Evolutionary conservation across 148 eudicot species (phyloP).

Genomic region (Arbutus unedo): DNA sequence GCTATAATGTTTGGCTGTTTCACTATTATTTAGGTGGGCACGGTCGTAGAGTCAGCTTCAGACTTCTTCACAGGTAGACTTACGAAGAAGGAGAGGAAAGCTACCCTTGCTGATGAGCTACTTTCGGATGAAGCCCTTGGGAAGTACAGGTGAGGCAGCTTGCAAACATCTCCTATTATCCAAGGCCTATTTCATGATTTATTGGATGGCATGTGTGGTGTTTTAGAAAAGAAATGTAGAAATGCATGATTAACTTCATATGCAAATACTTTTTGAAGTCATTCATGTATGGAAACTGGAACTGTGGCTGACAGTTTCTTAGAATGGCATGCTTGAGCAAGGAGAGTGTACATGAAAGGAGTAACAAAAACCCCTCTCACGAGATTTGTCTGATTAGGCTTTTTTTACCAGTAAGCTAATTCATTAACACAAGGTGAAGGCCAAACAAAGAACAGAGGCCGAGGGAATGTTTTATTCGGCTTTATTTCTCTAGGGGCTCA

Average conservation of each 20-base stretch:
- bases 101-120: constrained; percentile 79
- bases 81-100: constrained; percentile 81
- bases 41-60: constrained; percentile 67
- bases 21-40: constrained; percentile 56
- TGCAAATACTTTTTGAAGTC: neutral
- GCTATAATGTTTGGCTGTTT: constrained; percentile 11
- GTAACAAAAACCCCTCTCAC: neutral
- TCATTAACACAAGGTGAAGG: neutral
- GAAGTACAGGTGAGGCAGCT: constrained; percentile 50
- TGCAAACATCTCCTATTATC: neutral
- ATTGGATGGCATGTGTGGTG: neutral
- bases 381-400: neutral
- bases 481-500: neutral
- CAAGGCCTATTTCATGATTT: neutral
- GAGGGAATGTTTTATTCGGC: neutral
- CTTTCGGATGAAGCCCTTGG: constrained; percentile 54
- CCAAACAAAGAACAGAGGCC: neutral
- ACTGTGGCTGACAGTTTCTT: neutral
- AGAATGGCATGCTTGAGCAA: neutral
- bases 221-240: neutral
- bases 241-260: neutral
- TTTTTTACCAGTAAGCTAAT: neutral
- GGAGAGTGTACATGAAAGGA: neutral
- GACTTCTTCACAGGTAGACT: constrained; percentile 72
- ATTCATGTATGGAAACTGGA: neutral